Conservation (phyloP, 1,284 basidiomycete species). For the Marasmius oreades region DNA sequence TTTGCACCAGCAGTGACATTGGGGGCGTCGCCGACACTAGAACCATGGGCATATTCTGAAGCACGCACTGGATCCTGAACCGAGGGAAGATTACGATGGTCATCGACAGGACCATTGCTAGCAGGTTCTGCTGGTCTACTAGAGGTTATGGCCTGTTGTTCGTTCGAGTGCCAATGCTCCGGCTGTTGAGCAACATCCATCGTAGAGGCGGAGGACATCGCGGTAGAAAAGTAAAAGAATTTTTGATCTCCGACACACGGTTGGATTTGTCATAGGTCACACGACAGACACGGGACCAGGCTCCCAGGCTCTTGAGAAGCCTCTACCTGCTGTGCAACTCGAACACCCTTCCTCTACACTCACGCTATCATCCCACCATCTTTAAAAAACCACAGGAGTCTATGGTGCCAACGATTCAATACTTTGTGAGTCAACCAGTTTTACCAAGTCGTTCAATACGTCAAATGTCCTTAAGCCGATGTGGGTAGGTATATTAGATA, state of each 20-base stretch:
- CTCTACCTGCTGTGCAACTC: no score
- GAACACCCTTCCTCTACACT: no score
- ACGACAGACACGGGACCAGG: no score
- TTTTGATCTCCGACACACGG: background rate
- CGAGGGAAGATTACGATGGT: conserved; percentile 26
- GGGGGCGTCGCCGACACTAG: conserved; percentile 39
- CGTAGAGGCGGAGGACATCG: background rate
- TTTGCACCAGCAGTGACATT: conserved; percentile 30
- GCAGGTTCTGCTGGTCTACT: conserved; percentile 36
- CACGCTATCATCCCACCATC: no score
- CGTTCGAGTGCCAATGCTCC: conserved; percentile 20
- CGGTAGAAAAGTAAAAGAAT: background rate
- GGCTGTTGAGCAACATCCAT: conserved; percentile 8
- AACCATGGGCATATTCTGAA: conserved; percentile 44
- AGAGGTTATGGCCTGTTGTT: conserved; percentile 49
- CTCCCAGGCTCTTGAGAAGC: no score
- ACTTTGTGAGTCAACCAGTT: no score
- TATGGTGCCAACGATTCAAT: no score
- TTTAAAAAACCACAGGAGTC: no score
- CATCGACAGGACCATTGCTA: conserved; percentile 43
- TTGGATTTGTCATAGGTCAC: background rate
- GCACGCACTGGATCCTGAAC: conserved; percentile 41
- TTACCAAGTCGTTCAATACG: no score
- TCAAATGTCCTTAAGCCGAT: background rate
- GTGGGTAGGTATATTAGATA: background rate